A percentile compares a stretch with the other conserved stretches of the same genome.
Evolutionary conservation across 352 stramenopile species (phyloP).

Genomic region (Pseudoperonospora humuli): DNA sequence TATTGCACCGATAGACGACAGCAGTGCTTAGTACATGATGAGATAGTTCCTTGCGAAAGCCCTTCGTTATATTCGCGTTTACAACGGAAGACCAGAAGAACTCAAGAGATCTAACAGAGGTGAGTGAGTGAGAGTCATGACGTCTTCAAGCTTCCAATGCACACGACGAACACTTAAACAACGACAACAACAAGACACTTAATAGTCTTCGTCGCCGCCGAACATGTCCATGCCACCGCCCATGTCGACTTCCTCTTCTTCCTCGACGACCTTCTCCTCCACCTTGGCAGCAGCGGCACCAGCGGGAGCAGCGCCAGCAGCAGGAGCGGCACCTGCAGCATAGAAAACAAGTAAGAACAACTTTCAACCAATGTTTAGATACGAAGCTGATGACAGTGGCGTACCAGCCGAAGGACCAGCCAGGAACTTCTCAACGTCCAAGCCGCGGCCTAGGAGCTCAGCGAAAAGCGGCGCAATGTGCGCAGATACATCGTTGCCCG

Average conservation of each 20-base stretch:
- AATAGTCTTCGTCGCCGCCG: constrained; percentile 80
- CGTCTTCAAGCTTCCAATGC: constrained; percentile 5
- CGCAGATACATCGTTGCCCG: constrained; percentile 67
- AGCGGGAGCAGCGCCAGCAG: constrained; percentile 39
- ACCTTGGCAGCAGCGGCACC: constrained; percentile 38
- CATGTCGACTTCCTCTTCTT: constrained; percentile 84
- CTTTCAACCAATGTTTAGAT: not conserved
- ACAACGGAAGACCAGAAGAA: constrained; percentile 23
- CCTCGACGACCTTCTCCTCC: constrained; percentile 62
- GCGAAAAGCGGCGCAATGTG: constrained; percentile 81
- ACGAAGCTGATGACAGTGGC: too few species aligned
- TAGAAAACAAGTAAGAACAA: not conserved
- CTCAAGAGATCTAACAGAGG: constrained; percentile 13
- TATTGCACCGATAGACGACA: constrained; percentile 60
- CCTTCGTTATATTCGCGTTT: constrained; percentile 68
- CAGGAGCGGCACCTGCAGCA: constrained; percentile 41
- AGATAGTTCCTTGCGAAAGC: constrained; percentile 46
- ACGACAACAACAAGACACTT: constrained; percentile 21
- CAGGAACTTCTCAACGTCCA: constrained; percentile 86
- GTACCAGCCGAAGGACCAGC: constrained; percentile 80
- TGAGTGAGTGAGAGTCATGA: constrained; percentile 15
- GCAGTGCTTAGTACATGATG: too few species aligned
- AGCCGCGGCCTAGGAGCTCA: constrained; percentile 68
- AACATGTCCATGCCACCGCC: constrained; percentile 85
- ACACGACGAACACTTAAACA: constrained; percentile 1